Evolutionary conservation across 805 yeast genomes (phyloP), one percentile per base, ranked within the genome.

Genomic region (Metschnikowia lachancei): DNA sequence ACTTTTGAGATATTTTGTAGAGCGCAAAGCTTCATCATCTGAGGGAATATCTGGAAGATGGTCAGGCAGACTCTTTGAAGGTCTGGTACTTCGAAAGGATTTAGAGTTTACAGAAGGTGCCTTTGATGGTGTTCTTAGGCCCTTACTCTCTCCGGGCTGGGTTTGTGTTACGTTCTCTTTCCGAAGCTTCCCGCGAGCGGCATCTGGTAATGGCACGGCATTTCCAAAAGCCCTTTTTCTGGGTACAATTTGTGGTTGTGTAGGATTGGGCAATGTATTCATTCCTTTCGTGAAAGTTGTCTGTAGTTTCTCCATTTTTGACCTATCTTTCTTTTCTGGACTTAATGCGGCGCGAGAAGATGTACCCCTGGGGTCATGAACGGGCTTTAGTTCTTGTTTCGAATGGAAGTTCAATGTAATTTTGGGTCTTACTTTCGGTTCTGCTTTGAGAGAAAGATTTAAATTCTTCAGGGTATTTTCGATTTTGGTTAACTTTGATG

Each of bases 31-130:
- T 31, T 69, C 75, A 29, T 69, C 75, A 45, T 72, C 76, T 2
- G 74, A 67, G 2, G 64, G 67, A 24, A 72, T 69, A 19, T 70
- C 74, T 1, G 76, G 76, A 17, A 72, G 59, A 9, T 20, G 10
- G 16, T 29, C 39, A 4, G 39, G 34, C 31, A 28, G 35, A 8
- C 29, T 34, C 10, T 24, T 14, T 14, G 30, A 18, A 14, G 12
- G 14, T 10, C n/a, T 24, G 4, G 30, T 36, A 12, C 14, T 35
- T 19, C 13, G 13, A 22, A 19, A n/a, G 19, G 19, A 8, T n/a
- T 19, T 37, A 13, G 17, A 17, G 24, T 29, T 16, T 14, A 18
- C 24, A 28, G 26, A 18, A 9, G 20, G 9, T 7, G 29, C 9
- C 13, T 28, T 35, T n/a, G 39, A 28, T 11, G 39, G 24, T 5